Evolutionary conservation across 768 basidiomycete species (phyloP).

Genomic region (Trametes villosa): DNA sequence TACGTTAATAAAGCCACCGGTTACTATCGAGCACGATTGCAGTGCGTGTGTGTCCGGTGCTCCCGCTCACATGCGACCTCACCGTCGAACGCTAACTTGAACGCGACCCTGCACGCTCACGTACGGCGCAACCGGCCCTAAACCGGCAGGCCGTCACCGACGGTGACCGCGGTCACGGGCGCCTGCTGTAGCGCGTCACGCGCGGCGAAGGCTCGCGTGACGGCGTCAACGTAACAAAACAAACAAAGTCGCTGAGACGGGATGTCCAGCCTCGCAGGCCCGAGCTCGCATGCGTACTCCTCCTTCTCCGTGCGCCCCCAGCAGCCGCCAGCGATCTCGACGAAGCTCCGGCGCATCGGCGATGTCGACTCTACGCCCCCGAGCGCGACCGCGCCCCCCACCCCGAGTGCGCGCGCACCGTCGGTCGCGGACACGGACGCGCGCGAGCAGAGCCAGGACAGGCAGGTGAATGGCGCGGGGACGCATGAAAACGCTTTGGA

Average conservation of each 20-base stretch:
- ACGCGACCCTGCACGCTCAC: too few species aligned
- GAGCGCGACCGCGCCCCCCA: constrained; percentile 18
- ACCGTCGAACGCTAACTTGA: too few species aligned
- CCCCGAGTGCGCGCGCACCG: constrained; percentile 10
- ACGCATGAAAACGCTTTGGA: constrained; percentile 1
- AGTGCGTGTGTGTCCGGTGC: neutral
- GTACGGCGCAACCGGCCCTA: constrained; percentile 26
- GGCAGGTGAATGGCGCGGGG: neutral
- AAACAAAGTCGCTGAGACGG: constrained; percentile 32
- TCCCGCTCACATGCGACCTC: too few species aligned
- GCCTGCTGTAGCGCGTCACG: constrained; percentile 27
- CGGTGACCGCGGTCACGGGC: constrained; percentile 5
- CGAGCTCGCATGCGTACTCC: constrained; percentile 24
- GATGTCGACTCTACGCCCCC: constrained; percentile 17
- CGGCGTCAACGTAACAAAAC: constrained; percentile 35
- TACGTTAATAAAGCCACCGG: neutral
- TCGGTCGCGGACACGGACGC: constrained; percentile 14
- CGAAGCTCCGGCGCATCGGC: constrained; percentile 10
- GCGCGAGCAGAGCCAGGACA: constrained; percentile 15
- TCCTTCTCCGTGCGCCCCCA: constrained; percentile 24
- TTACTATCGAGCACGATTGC: neutral
- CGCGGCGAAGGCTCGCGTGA: constrained; percentile 26
- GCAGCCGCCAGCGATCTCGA: constrained; percentile 17
- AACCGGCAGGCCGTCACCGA: constrained; percentile 6
- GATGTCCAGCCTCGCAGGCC: constrained; percentile 31